A percentile compares a stretch with the other conserved stretches of the same genome.
These are phyloP conservation scores for Tylopilus intermedius DNA, from an alignment of 768 basidiomycete species.

Conservation along the genomic window DNA sequence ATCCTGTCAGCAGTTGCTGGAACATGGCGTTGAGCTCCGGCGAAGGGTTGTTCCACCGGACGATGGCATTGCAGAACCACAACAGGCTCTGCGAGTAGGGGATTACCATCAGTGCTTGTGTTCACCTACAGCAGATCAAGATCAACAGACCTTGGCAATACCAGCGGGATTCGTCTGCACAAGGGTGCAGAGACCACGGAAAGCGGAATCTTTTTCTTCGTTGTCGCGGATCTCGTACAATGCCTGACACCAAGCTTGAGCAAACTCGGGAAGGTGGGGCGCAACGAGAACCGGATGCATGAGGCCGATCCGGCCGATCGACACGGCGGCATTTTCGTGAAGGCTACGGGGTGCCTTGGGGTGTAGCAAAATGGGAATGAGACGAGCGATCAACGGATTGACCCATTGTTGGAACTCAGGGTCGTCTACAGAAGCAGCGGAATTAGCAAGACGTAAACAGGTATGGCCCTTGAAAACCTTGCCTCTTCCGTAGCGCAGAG, in stretches of 20 bases:
- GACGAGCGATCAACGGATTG: slow-evolving; percentile 73
- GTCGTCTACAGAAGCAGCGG: slow-evolving; percentile 46
- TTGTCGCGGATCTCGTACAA: slow-evolving; percentile 98
- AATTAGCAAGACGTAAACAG: slow-evolving; percentile 2
- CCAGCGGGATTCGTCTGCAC: slow-evolving; percentile 93
- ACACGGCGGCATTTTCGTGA: slow-evolving; percentile 97
- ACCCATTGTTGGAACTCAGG: slow-evolving; percentile 92
- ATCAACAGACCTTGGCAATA: slow-evolving; percentile 71
- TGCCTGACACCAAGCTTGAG: slow-evolving; percentile 94
- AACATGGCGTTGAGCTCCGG: slow-evolving; percentile 92
- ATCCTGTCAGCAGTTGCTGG: slow-evolving; percentile 79
- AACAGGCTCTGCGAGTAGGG: slow-evolving; percentile 63
- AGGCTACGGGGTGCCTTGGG: slow-evolving; percentile 90
- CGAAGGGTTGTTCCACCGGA: slow-evolving; percentile 91
- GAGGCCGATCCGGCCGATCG: slow-evolving; percentile 91
- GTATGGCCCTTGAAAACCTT: slow-evolving; percentile 4
- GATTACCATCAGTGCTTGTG: slow-evolving; percentile 3
- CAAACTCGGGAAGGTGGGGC: slow-evolving; percentile 84
- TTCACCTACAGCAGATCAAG: neutral
- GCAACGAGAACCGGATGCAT: slow-evolving; percentile 89
- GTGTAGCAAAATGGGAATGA: slow-evolving; percentile 90
- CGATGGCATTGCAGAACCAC: slow-evolving; percentile 98
- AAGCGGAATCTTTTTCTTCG: slow-evolving; percentile 98
- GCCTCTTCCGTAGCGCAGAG: slow-evolving; percentile 85
- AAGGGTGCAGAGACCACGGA: slow-evolving; percentile 93